These are phyloP conservation scores for Pyrenula aspistea DNA, from an alignment of 495 filamentous ascomycete genomes.

Conservation along the genomic window DNA sequence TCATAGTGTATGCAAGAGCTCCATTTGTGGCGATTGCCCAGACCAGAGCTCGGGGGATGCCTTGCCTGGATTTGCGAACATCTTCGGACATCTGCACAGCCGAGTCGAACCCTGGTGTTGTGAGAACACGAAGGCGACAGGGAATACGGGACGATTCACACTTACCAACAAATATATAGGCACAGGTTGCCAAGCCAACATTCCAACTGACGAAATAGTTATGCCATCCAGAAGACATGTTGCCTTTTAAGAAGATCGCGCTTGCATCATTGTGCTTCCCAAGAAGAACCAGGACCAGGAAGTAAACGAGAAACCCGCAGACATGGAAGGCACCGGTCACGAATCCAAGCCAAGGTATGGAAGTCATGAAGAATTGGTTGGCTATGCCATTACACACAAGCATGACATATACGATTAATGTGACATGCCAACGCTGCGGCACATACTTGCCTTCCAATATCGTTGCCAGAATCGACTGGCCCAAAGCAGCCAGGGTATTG, in stretches of 20 bases:
- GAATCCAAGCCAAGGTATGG: slow-evolving; percentile 23
- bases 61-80: slow-evolving; percentile 20
- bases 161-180: slow-evolving; percentile 16
- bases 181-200: slow-evolving; percentile 23
- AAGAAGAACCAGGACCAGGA: slow-evolving; percentile 9
- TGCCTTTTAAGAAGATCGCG: slow-evolving; percentile 12
- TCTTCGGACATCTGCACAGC: slow-evolving; percentile 27
- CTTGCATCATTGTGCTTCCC: slow-evolving; percentile 5
- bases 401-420: slow-evolving; percentile 10
- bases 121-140: background rate
- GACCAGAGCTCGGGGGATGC: slow-evolving; percentile 25
- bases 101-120: slow-evolving; percentile 11
- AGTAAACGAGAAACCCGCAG: slow-evolving; percentile 18
- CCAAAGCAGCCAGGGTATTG: slow-evolving; percentile 12
- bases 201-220: slow-evolving; percentile 19
- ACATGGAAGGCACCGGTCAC: slow-evolving; percentile 23
- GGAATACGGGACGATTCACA: background rate
- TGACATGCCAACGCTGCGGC: slow-evolving; percentile 9
- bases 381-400: slow-evolving; percentile 5
- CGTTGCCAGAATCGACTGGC: slow-evolving; percentile 11
- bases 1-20: slow-evolving; percentile 21
- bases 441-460: slow-evolving; percentile 4
- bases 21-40: slow-evolving; percentile 20
- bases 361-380: slow-evolving; percentile 13
- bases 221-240: slow-evolving; percentile 21